phyloP scores from a whole-genome alignment of 179 eudicot species.

The Patellifolia procumbens region DNA sequence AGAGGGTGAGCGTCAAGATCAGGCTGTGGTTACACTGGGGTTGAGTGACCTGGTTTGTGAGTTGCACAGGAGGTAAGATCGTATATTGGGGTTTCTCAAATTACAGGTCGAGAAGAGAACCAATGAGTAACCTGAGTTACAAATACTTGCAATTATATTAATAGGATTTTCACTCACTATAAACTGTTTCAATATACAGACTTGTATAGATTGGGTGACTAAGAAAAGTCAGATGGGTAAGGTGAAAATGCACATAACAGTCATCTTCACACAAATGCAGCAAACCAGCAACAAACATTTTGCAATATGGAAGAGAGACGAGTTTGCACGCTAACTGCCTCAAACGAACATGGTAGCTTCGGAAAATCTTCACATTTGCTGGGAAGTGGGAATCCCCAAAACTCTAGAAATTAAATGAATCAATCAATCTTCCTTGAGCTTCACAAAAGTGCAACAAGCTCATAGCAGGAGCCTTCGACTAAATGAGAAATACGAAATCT shows the following conservation, averaged over 20 bases:
- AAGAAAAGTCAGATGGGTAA: background rate
- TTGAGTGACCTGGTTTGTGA: background rate
- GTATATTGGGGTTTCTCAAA: background rate
- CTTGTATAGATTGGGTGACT: background rate
- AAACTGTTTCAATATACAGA: background rate
- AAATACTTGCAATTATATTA: background rate
- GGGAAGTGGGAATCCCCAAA: background rate
- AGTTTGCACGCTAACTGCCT: background rate
- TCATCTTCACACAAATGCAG: background rate
- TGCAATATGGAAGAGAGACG: too few relatives aligned
- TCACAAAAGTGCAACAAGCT: background rate
- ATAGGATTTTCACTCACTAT: background rate
- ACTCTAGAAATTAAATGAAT: background rate
- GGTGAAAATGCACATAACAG: background rate
- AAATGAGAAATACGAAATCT: too few relatives aligned
- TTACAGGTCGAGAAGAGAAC: background rate
- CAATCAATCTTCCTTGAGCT: conserved; percentile 3
- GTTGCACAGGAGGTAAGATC: background rate
- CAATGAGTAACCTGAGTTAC: background rate
- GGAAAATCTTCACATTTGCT: background rate
- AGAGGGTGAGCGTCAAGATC: too few relatives aligned
- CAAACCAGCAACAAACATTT: background rate
- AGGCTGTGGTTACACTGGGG: background rate
- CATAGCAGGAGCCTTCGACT: background rate
- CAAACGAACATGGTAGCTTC: background rate